Evolutionary conservation across 164 flowering plant species (phyloP), one percentile per base, ranked within the genome.

Genomic region (Stephania yunnanensis): DNA sequence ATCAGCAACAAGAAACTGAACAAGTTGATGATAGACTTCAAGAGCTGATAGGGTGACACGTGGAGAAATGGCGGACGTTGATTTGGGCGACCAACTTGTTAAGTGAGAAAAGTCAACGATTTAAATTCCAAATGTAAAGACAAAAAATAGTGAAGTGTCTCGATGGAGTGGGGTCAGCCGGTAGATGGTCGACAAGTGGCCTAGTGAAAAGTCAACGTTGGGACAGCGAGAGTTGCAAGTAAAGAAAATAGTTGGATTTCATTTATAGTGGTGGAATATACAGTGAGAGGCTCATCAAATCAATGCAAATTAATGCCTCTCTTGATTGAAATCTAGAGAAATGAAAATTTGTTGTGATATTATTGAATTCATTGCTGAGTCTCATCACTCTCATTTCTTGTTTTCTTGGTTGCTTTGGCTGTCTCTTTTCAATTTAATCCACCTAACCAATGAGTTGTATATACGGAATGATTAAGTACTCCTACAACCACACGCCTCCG

Each of bases 1-100:
- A 86, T 90, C 67, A 86, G 87, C 84, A 86, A 85, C 86, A 85
- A 87, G 87, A 90, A 90, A 46, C 72, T 90, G 79, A 88, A 85
- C 81, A 86, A 88, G 71, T 58, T 86, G 80, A 84, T 88, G 87
- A 86, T 87, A 74, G 84, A 85, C 69, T 84, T 82, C 74, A 78
- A 74, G 79, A 74, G 74, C 53, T 78, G 25, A 65, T 13, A 29
- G 3, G 13, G 31, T 31, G 45, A 61, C 29, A 64, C 20, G 45
- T 71, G 65, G 55, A 67, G 17, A 15, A 46, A 50, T 68, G 20
- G 7, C 13, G 46, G 71, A 20, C 45, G 46, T 30, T 68, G n/a
- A 19, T 15, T 30, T 30, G 11, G 20, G n/a, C 0, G 63, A 15
- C 19, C 19, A 13, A 15, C 1, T 6, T 50, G 3, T 50, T 10